phyloP scores from a whole-genome alignment of 495 filamentous ascomycete species.

The Lentithecium fluviatile region DNA sequence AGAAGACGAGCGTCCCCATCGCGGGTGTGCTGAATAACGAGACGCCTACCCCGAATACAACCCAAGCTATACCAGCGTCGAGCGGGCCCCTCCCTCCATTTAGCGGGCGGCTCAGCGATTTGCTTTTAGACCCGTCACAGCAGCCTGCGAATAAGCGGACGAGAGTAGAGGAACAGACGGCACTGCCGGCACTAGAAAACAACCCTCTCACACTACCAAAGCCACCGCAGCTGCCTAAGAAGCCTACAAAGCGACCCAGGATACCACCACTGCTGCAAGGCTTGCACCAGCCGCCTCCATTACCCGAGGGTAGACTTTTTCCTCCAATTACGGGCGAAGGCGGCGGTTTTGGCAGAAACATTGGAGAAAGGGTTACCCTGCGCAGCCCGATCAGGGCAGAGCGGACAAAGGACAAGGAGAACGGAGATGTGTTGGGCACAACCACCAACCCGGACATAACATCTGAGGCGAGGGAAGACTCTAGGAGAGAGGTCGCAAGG shows the following conservation, averaged over 20 bases:
- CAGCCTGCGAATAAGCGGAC: constrained; percentile 20
- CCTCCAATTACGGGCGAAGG: constrained; percentile 39
- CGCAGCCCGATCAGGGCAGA: neutral
- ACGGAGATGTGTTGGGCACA: neutral
- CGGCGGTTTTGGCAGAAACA: constrained; percentile 14
- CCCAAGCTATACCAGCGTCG: neutral
- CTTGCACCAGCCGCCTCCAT: constrained; percentile 43
- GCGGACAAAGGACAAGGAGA: constrained; percentile 1
- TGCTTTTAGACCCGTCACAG: constrained; percentile 21
- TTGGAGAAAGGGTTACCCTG: constrained; percentile 11
- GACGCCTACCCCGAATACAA: neutral
- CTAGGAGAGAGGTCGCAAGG: neutral
- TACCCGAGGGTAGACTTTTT: constrained; percentile 39
- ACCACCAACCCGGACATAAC: neutral
- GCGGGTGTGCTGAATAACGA: constrained; percentile 36
- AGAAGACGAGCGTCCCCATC: constrained; percentile 30
- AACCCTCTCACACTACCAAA: constrained; percentile 30
- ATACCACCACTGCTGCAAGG: constrained; percentile 43
- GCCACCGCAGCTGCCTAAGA: constrained; percentile 24
- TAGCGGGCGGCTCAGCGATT: constrained; percentile 25
- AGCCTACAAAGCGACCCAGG: constrained; percentile 28
- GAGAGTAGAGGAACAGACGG: constrained; percentile 14
- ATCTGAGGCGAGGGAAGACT: neutral
- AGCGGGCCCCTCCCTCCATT: constrained; percentile 2
- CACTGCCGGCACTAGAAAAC: neutral